Conservation (phyloP, 495 filamentous ascomycete genomes). For the Penicillium ucsense region DNA sequence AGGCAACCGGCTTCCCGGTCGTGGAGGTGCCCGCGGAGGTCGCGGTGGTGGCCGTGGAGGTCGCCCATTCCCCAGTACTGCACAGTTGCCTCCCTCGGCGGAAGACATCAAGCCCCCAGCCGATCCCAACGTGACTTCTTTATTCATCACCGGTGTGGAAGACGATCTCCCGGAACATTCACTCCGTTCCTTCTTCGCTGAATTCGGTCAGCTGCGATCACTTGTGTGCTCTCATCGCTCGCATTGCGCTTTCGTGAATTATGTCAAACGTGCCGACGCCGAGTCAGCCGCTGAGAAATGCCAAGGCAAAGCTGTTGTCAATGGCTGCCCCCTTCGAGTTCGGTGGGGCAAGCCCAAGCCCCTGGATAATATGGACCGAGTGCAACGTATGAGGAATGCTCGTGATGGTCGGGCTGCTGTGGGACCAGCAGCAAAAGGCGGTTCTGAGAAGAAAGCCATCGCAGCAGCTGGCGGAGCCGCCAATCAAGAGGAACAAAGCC, state of each 20-base stretch:
- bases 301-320: slow-evolving; percentile 75
- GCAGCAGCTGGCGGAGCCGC: slow-evolving; percentile 20
- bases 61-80: slow-evolving; percentile 55
- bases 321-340: slow-evolving; percentile 77
- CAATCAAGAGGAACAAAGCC: slow-evolving; percentile 35
- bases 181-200: slow-evolving; percentile 79
- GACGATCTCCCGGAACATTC: slow-evolving; percentile 91
- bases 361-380: slow-evolving; percentile 77
- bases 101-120: slow-evolving; percentile 76
- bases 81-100: slow-evolving; percentile 66
- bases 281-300: slow-evolving; percentile 76
- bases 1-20: slow-evolving; percentile 28
- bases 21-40: slow-evolving; percentile 29
- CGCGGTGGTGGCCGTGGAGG: slow-evolving; percentile 45
- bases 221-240: slow-evolving; percentile 92
- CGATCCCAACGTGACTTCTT: slow-evolving; percentile 75
- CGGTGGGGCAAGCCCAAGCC: slow-evolving; percentile 89
- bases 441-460: slow-evolving; percentile 23
- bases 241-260: slow-evolving; percentile 95
- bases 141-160: slow-evolving; percentile 92
- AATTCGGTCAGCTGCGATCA: slow-evolving; percentile 78
- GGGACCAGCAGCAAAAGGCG: slow-evolving; percentile 21
- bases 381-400: slow-evolving; percentile 65
- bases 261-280: slow-evolving; percentile 66
- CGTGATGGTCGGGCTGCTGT: slow-evolving; percentile 56